phyloP scores from a whole-genome alignment of 106 monocot genomes.

The Allium sativum region DNA sequence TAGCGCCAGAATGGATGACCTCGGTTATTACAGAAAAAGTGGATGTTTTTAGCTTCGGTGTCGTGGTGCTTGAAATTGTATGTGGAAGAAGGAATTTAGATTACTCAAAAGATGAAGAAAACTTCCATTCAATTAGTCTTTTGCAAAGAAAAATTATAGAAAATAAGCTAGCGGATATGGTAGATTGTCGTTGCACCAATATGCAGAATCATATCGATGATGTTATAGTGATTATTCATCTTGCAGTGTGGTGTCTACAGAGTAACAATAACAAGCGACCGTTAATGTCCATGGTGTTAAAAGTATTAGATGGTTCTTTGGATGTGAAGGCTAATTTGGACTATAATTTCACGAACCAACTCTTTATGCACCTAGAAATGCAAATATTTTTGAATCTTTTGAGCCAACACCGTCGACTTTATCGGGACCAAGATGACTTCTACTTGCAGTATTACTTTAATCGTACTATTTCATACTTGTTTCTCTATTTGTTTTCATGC shows the following conservation, averaged over 20 bases:
- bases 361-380: too few species aligned
- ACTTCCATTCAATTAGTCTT: slow-evolving; percentile 1
- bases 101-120: slow-evolving; percentile 1
- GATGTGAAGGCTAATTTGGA: neutral
- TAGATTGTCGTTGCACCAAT: neutral
- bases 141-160: neutral
- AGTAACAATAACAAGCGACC: slow-evolving; percentile 13
- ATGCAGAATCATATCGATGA: slow-evolving; percentile 9
- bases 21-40: slow-evolving; percentile 10
- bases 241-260: slow-evolving; percentile 23
- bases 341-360: neutral
- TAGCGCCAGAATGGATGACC: slow-evolving; percentile 12
- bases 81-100: slow-evolving; percentile 10
- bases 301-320: slow-evolving; percentile 1
- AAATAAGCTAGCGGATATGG: slow-evolving; percentile 6
- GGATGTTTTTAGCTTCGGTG: slow-evolving; percentile 10
- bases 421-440: too few species aligned
- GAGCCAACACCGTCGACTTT: too few species aligned
- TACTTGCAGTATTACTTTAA: too few species aligned
- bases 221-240: slow-evolving; percentile 9
- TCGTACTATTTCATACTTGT: too few species aligned
- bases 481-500: too few species aligned
- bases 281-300: slow-evolving; percentile 14
- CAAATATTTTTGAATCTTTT: too few species aligned
- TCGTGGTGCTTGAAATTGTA: neutral